Conservation (phyloP, 2,329 filamentous ascomycete species). For the Aureobasidium sp. region DNA sequence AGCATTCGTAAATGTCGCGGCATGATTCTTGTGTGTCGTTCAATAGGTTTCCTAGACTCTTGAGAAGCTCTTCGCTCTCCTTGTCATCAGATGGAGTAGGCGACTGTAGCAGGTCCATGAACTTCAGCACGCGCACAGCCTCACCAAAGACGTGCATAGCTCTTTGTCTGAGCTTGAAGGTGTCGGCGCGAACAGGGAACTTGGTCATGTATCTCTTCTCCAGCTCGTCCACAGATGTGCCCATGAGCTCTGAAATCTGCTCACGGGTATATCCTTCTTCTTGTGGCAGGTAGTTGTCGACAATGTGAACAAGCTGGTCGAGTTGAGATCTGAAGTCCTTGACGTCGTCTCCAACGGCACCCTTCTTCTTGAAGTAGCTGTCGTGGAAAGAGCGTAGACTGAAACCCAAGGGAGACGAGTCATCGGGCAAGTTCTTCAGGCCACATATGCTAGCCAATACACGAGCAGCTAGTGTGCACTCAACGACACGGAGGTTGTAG, state of each 20-base stretch:
- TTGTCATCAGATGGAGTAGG: conserved; percentile 38
- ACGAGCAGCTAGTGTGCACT: conserved; percentile 79
- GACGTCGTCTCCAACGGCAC: conserved; percentile 40
- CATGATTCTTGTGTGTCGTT: conserved; percentile 87
- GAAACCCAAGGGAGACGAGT: conserved; percentile 74
- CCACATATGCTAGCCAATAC: conserved; percentile 53
- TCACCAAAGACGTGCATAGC: conserved; percentile 88
- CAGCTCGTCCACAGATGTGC: conserved; percentile 61
- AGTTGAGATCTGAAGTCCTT: conserved; percentile 54
- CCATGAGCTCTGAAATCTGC: conserved; percentile 68
- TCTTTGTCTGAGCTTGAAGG: conserved; percentile 79
- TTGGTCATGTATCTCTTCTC: conserved; percentile 73
- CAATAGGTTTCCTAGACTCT: conserved; percentile 69
- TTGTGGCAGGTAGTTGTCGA: conserved; percentile 62
- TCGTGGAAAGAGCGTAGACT: conserved; percentile 83
- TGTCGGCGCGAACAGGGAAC: conserved; percentile 80
- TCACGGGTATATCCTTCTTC: conserved; percentile 81
- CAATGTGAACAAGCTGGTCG: conserved; percentile 60
- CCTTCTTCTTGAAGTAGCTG: conserved; percentile 58
- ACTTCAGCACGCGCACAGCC: conserved; percentile 75
- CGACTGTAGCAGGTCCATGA: conserved; percentile 63
- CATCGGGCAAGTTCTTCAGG: conserved; percentile 58
- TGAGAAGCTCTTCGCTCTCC: conserved; percentile 57
- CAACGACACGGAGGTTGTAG: conserved; percentile 95
- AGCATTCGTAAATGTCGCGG: conserved; percentile 81